Base-by-base conservation (phyloP, 768 basidiomycete species). In the Daedaleopsis sinensis region DNA sequence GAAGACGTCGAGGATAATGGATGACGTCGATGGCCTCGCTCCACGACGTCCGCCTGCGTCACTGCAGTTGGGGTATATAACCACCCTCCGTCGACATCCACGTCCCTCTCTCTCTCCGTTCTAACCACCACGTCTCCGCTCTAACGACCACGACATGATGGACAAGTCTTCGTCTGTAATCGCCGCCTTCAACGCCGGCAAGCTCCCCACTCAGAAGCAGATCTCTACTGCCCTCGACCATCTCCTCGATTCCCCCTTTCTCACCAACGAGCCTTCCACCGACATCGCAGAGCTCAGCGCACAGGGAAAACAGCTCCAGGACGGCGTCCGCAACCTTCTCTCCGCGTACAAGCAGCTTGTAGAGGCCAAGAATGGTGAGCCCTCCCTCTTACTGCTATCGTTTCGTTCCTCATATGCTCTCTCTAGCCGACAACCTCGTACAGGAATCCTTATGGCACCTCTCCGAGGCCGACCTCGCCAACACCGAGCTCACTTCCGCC, bases 371-470 rank as follows among this genome's bases (percentile, higher is more conserved):
- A 89, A 92, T 66, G 67, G 88, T 86, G 62, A 12, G 70, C 52
- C 1, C 9, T n/a, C 43, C 43, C 42, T 6, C 38, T 12, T 23
- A 9, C 0, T 10, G 19, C 19, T 39, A n/a, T 21, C 37, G 21
- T 36, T 7, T n/a, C n/a, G n/a, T n/a, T n/a, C n/a, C 35, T 54
- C 42, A 49, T 21, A 6, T 24, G 8, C 23, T 24, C n/a, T n/a
- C 15, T 12, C 23, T 24, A 91, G 89, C 78, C 57, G 89, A 90
- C 62, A 81, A 89, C 60, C 59, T 86, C 48, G 68, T 91, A 1
- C 90, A 92, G 67, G 75, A 87, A 61, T 83, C 85, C 6, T 72
- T 90, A 39, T 90, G 84, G 82, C 85, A 89, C 65, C 73, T 91
- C 36, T 76, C 79, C 5, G 76, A 86, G 65, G 82, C 81, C 23